Evolutionary conservation across 352 stramenopile genomes (phyloP), one percentile per base, ranked within the genome.

Genomic region (Phytophthora sp.): DNA sequence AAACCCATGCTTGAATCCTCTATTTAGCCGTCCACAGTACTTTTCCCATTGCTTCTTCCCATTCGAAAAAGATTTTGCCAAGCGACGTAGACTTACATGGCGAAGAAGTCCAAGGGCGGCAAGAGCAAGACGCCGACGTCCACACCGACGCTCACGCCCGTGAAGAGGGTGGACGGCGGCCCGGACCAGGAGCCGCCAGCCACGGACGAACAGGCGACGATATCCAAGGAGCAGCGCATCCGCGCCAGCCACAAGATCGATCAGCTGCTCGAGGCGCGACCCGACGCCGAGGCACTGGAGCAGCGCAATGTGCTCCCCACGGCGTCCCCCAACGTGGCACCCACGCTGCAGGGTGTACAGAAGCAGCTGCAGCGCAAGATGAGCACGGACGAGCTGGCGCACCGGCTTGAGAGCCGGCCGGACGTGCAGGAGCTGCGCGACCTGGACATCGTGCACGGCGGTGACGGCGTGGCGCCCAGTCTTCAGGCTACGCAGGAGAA

Each of bases 401-500:
- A 92, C 45, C 70, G 76, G 0, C 69, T 95, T 7, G 85, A 93
- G 47, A 73, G 60, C 27, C 85, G 88, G 4, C 88, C 85, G 1
- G 85, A 93, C 42, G 74, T 93, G 18, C 79, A 90, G 54, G 82
- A 94, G 30, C 70, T 95, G 47, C 83, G 84, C 23, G 82, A 93
- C 9, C 79, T 84, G 4, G 72, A 81, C 31, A 91, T 95, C 23
- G 80, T 91, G 3, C 74, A 86, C 78, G 47, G 58, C n/a, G 42
- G 18, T 66, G 78, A 93, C 12, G 74, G 79, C 7, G 78, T 94
- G 16, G 88, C 88, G 2, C 86, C 88, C 29, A 92, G 80, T 57
- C 71, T 95, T 3, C 85, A 94, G 73, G 84, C 85, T 7, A 92
- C 82, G n/a, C 83, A 91, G 45, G 82, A 90, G 20, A 88, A 89